A percentile compares a stretch with the other conserved stretches of the same genome.
phyloP scores from a whole-genome alignment of 495 filamentous ascomycete species.

The Tuber brumale region DNA sequence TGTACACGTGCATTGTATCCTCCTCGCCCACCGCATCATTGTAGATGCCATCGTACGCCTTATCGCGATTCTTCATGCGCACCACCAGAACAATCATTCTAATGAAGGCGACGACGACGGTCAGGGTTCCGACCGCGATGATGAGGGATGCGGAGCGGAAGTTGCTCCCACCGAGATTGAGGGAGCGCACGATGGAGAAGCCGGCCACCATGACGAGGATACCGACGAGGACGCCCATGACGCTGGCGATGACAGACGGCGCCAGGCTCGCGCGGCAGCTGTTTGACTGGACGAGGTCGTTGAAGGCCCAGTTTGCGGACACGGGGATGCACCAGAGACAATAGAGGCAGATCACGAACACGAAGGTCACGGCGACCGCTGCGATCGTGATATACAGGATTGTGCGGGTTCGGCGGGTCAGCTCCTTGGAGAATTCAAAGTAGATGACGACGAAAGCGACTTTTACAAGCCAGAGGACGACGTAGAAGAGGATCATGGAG shows the following conservation, averaged over 20 bases:
- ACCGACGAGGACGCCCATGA: not conserved
- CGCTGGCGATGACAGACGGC: not conserved
- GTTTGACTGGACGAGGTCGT: not conserved
- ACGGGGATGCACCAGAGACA: not conserved
- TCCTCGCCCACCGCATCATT: not conserved
- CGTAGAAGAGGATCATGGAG: constrained; percentile 1
- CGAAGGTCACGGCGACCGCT: not conserved
- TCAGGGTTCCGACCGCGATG: not conserved
- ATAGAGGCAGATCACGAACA: not conserved
- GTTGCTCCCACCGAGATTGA: not conserved
- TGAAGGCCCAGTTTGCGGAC: not conserved
- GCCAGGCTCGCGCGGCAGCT: not conserved
- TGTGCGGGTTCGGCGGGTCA: not conserved
- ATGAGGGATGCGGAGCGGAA: not conserved
- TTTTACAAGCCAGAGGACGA: not conserved
- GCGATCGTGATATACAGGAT: not conserved
- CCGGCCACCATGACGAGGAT: not conserved
- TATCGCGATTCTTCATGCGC: not conserved
- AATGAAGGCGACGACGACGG: not conserved
- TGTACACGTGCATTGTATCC: not conserved
- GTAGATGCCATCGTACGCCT: not conserved
- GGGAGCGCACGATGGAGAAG: not conserved
- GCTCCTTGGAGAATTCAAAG: not conserved
- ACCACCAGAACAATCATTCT: not conserved
- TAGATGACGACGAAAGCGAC: constrained; percentile 1